Evolutionary conservation across 225 moss, liverwort and hornwort genomes (phyloP).

Genomic region (Bryum argenteum): DNA sequence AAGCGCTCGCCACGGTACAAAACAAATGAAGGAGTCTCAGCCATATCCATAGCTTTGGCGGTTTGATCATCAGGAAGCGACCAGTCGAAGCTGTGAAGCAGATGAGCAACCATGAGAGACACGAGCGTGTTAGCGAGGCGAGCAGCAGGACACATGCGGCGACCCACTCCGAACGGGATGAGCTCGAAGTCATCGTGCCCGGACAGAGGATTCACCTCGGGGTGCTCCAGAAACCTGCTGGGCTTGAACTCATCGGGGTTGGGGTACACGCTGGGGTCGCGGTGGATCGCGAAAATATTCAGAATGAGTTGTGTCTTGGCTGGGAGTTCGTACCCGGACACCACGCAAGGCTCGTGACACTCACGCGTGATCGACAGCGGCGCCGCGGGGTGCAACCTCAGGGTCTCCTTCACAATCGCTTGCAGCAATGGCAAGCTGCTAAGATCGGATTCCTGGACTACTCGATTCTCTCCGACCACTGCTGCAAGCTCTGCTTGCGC

Average conservation of each 20-base stretch:
- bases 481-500: constrained; percentile 53
- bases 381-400: constrained; percentile 37
- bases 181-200: constrained; percentile 42
- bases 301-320: constrained; percentile 51
- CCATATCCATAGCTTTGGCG: constrained; percentile 39
- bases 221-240: constrained; percentile 41
- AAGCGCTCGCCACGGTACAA: background rate
- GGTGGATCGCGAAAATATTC: constrained; percentile 38
- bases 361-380: constrained; percentile 44
- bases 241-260: constrained; percentile 47
- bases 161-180: constrained; percentile 36
- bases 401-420: constrained; percentile 60
- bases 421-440: constrained; percentile 25
- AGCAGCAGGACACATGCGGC: constrained; percentile 50
- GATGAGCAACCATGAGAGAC: constrained; percentile 38
- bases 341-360: constrained; percentile 32
- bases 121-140: constrained; percentile 40
- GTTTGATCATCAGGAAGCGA: constrained; percentile 34
- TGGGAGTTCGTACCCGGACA: constrained; percentile 46
- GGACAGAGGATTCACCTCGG: constrained; percentile 30
- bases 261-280: constrained; percentile 37
- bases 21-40: background rate
- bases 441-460: constrained; percentile 50
- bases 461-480: constrained; percentile 49
- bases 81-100: constrained; percentile 53